These are phyloP conservation scores for Chaetomidium leptoderma DNA, from an alignment of 495 filamentous ascomycete genomes.

Conservation along the genomic window DNA sequence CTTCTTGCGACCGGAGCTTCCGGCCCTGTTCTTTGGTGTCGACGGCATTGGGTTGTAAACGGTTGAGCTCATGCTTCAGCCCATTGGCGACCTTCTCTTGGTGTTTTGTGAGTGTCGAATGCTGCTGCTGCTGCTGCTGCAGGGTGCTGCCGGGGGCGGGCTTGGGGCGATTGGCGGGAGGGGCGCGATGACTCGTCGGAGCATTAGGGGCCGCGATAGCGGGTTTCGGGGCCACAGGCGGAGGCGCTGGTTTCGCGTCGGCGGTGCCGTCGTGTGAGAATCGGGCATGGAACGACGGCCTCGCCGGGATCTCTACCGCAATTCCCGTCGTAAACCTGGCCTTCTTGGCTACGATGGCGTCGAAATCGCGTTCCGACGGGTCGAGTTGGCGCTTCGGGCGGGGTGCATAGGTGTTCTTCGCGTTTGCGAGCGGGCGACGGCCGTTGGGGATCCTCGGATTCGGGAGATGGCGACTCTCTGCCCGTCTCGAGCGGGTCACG, in stretches of 20 bases:
- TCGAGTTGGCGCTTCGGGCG: constrained; percentile 30
- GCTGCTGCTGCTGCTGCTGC: constrained; percentile 17
- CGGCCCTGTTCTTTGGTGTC: constrained; percentile 46
- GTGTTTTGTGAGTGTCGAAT: constrained; percentile 40
- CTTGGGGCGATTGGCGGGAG: constrained; percentile 20
- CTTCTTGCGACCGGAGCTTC: constrained; percentile 54
- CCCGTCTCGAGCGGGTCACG: constrained; percentile 36
- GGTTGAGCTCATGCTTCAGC: constrained; percentile 49
- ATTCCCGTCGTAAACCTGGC: constrained; percentile 30
- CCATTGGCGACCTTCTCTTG: constrained; percentile 50
- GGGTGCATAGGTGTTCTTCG: constrained; percentile 13
- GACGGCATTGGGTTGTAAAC: constrained; percentile 40
- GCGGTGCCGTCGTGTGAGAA: constrained; percentile 21
- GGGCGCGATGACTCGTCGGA: constrained; percentile 18
- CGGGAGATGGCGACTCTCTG: constrained; percentile 30
- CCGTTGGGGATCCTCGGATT: constrained; percentile 20
- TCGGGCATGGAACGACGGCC: constrained; percentile 28
- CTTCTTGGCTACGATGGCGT: constrained; percentile 22
- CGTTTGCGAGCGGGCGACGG: constrained; percentile 17
- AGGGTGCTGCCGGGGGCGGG: constrained; percentile 27
- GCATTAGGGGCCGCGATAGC: constrained; percentile 27
- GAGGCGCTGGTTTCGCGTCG: constrained; percentile 34
- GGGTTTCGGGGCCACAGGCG: constrained; percentile 18
- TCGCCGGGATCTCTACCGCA: constrained; percentile 40
- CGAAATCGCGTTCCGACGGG: constrained; percentile 14